Conservation (phyloP, 2,329 filamentous ascomycete genomes). For the Aureobasidium sp. region DNA sequence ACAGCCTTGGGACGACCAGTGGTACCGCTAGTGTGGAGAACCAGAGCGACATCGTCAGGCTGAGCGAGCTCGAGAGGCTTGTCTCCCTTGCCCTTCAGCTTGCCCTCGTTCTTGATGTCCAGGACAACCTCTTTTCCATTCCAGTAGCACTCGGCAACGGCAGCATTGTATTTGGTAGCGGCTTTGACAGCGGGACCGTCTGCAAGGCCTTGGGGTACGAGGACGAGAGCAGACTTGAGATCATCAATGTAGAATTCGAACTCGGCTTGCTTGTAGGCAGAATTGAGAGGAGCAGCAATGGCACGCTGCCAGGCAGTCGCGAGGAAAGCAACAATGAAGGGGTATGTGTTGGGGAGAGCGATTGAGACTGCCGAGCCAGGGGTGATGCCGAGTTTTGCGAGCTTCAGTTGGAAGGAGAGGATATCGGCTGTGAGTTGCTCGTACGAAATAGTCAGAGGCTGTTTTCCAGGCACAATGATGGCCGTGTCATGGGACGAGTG, state of each 20-base stretch:
- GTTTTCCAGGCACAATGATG: slow-evolving; percentile 76
- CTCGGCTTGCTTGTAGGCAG: slow-evolving; percentile 89
- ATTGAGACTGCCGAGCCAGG: slow-evolving; percentile 81
- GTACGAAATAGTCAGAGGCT: slow-evolving; percentile 75
- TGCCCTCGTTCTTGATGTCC: slow-evolving; percentile 81
- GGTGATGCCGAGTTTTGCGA: slow-evolving; percentile 78
- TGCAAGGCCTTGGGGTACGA: slow-evolving; percentile 76
- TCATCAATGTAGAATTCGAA: slow-evolving; percentile 96
- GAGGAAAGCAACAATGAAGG: slow-evolving; percentile 89
- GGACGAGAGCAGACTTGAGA: slow-evolving; percentile 79
- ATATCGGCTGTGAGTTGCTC: slow-evolving; percentile 72
- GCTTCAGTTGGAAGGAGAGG: slow-evolving; percentile 76
- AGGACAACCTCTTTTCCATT: slow-evolving; percentile 75
- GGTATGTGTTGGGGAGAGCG: slow-evolving; percentile 84
- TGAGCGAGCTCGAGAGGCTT: slow-evolving; percentile 61
- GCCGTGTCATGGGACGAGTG: slow-evolving; percentile 61
- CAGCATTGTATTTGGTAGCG: slow-evolving; percentile 80
- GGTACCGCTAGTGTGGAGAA: slow-evolving; percentile 87
- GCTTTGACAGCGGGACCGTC: slow-evolving; percentile 79
- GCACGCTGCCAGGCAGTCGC: slow-evolving; percentile 87
- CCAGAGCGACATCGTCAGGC: slow-evolving; percentile 81
- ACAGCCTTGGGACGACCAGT: slow-evolving; percentile 89
- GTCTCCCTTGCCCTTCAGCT: slow-evolving; percentile 60
- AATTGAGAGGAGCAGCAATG: slow-evolving; percentile 88
- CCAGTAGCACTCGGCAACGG: slow-evolving; percentile 91